Evolutionary conservation across 2,329 filamentous ascomycete genomes (phyloP).

Genomic region (Graphilbum ipis-grandicollis): DNA sequence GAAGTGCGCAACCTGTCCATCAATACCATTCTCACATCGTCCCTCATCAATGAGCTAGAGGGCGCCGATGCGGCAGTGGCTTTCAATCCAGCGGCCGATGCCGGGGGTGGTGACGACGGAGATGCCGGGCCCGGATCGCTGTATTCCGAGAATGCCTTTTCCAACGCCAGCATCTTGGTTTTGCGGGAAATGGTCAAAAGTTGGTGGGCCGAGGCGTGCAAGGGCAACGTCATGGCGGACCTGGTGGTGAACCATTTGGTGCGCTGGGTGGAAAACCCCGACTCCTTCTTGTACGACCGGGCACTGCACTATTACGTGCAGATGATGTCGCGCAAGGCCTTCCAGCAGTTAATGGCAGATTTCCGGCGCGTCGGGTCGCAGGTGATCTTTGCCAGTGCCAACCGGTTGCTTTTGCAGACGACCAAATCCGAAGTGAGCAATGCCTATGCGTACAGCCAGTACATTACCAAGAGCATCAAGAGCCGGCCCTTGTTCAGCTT

Average conservation of each 20-base stretch:
- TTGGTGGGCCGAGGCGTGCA: slow-evolving; percentile 93
- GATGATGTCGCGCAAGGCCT: slow-evolving; percentile 94
- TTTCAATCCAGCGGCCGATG: slow-evolving; percentile 50
- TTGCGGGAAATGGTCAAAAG: slow-evolving; percentile 95
- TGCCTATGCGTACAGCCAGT: slow-evolving; percentile 90
- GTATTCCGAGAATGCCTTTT: slow-evolving; percentile 77
- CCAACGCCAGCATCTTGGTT: slow-evolving; percentile 78
- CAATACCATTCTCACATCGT: slow-evolving; percentile 93
- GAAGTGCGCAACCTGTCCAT: slow-evolving; percentile 89
- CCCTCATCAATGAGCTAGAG: slow-evolving; percentile 90
- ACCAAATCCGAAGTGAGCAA: slow-evolving; percentile 95
- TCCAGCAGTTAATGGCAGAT: slow-evolving; percentile 92
- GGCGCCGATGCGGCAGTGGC: slow-evolving; percentile 73
- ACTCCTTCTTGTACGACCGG: slow-evolving; percentile 88
- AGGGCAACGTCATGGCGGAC: slow-evolving; percentile 85
- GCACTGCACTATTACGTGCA: slow-evolving; percentile 94
- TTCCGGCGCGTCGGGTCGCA: slow-evolving; percentile 91
- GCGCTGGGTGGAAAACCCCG: slow-evolving; percentile 87
- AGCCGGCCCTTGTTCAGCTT: slow-evolving; percentile 93
- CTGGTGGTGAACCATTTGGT: slow-evolving; percentile 95
- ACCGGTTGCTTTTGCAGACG: slow-evolving; percentile 79
- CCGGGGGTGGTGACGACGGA: slow-evolving; percentile 44
- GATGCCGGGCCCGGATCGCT: slow-evolving; percentile 52
- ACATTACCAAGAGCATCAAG: slow-evolving; percentile 95
- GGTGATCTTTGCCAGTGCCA: slow-evolving; percentile 85